Percentiles rank a stretch among this genome's conserved stretches.
phyloP scores from a whole-genome alignment of 768 basidiomycete species.

The Lepiota brunneoincarnata region DNA sequence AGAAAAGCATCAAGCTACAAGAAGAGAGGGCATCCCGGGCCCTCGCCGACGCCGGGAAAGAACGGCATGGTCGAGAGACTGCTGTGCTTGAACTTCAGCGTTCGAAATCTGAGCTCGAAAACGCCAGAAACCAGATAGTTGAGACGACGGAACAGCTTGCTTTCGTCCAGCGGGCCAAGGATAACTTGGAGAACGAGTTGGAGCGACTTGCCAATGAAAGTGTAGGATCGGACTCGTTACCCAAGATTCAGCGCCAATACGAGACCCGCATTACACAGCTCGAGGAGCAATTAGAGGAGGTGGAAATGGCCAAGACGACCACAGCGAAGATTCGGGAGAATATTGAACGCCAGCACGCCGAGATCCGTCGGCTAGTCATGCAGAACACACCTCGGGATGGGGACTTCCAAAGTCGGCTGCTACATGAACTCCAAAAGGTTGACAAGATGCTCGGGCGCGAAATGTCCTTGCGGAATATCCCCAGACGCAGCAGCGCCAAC shows the following conservation, averaged over 20 bases:
- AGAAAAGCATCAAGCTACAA: conserved; percentile 60
- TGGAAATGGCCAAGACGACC: conserved; percentile 46
- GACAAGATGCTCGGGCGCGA: conserved; percentile 59
- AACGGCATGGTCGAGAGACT: conserved; percentile 60
- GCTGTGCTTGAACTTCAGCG: conserved; percentile 62
- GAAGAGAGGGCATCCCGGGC: conserved; percentile 61
- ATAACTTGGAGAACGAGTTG: conserved; percentile 64
- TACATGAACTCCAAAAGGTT: conserved; percentile 59
- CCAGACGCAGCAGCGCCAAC: conserved; percentile 30
- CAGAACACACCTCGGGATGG: conserved; percentile 55
- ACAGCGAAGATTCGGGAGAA: conserved; percentile 57
- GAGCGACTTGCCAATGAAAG: conserved; percentile 62
- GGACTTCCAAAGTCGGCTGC: conserved; percentile 56
- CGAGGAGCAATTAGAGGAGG: conserved; percentile 58
- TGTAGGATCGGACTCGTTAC: conserved; percentile 49
- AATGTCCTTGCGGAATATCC: conserved; percentile 35
- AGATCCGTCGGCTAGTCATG: conserved; percentile 65
- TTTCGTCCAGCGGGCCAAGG: conserved; percentile 57
- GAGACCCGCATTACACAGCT: conserved; percentile 60
- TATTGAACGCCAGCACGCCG: conserved; percentile 67
- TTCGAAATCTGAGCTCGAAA: conserved; percentile 59
- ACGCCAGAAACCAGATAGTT: conserved; percentile 49
- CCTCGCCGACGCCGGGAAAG: conserved; percentile 60
- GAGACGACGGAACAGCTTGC: conserved; percentile 54
- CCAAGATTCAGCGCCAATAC: conserved; percentile 62